These are phyloP conservation scores for Umbelopsis sp. DNA, from an alignment of 192 early-diverging fungal genomes.

Conservation along the genomic window DNA sequence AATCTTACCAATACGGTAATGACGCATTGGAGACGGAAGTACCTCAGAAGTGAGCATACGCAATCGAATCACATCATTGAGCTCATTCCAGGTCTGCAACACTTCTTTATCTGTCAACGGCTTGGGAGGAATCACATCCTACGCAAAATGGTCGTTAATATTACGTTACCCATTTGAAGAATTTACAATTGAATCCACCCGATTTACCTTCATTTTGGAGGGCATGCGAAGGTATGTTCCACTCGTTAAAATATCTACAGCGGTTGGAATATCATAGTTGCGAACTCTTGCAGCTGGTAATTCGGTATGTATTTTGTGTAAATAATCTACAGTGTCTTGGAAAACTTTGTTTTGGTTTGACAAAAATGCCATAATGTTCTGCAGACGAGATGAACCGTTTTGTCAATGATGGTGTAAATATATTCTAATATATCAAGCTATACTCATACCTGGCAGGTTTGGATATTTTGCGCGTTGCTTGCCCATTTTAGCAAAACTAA, in stretches of 20 bases:
- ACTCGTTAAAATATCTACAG: constrained; percentile 83
- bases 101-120: constrained; percentile 61
- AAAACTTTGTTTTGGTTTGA: constrained; percentile 39
- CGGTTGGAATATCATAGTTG: constrained; percentile 81
- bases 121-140: constrained; percentile 57
- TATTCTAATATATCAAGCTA: not conserved
- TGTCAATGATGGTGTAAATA: not conserved
- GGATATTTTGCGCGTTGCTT: constrained; percentile 64
- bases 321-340: constrained; percentile 33
- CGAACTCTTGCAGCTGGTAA: constrained; percentile 59
- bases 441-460: constrained; percentile 65
- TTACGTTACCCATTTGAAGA: not conserved
- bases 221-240: constrained; percentile 84
- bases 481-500: constrained; percentile 80
- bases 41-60: constrained; percentile 74
- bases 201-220: constrained; percentile 62
- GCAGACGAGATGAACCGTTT: not conserved
- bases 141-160: not conserved
- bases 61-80: constrained; percentile 73
- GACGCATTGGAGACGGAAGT: constrained; percentile 66
- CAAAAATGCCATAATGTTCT: constrained; percentile 43
- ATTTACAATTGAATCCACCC: not conserved
- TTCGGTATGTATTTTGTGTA: constrained; percentile 42
- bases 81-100: constrained; percentile 55
- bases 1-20: constrained; percentile 49